Percentiles rank a stretch among this genome's conserved stretches.
Evolutionary conservation across 2,329 filamentous ascomycete species (phyloP).

Genomic region (Aaosphaeria arxii): DNA sequence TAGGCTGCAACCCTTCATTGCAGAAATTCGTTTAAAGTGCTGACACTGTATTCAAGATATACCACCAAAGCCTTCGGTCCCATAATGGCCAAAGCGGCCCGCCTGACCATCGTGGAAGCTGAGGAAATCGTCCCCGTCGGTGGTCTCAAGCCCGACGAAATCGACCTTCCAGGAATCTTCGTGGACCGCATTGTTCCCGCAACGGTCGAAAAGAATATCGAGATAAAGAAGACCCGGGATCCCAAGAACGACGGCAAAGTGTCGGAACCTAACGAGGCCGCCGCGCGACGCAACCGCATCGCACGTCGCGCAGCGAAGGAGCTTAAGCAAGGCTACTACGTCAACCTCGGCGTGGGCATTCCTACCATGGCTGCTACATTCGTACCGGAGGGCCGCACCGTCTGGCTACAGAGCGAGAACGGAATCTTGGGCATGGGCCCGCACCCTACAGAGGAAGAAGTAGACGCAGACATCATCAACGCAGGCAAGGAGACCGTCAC

Average conservation of each 20-base stretch:
- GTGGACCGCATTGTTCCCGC: constrained; percentile 85
- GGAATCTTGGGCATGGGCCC: constrained; percentile 46
- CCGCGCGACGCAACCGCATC: constrained; percentile 65
- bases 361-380: constrained; percentile 86
- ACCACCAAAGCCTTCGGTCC: constrained; percentile 37
- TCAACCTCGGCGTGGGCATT: constrained; percentile 89
- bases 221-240: constrained; percentile 44
- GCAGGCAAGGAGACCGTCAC: constrained; percentile 93
- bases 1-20: constrained; percentile 5
- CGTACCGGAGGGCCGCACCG: constrained; percentile 58
- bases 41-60: constrained; percentile 20
- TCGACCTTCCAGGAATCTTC: constrained; percentile 88
- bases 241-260: constrained; percentile 6
- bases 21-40: neutral
- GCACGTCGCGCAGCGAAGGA: constrained; percentile 82
- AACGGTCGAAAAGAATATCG: constrained; percentile 74
- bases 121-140: constrained; percentile 89
- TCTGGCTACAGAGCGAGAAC: constrained; percentile 56
- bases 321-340: constrained; percentile 94
- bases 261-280: constrained; percentile 12
- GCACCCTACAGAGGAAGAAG: constrained; percentile 57
- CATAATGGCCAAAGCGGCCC: constrained; percentile 82
- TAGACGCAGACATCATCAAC: constrained; percentile 88
- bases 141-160: constrained; percentile 76
- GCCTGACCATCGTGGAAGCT: constrained; percentile 90